A percentile compares a stretch with the other conserved stretches of the same genome.
Evolutionary conservation across 2,329 filamentous ascomycete genomes (phyloP).

Genomic region (Fusarium sp.): DNA sequence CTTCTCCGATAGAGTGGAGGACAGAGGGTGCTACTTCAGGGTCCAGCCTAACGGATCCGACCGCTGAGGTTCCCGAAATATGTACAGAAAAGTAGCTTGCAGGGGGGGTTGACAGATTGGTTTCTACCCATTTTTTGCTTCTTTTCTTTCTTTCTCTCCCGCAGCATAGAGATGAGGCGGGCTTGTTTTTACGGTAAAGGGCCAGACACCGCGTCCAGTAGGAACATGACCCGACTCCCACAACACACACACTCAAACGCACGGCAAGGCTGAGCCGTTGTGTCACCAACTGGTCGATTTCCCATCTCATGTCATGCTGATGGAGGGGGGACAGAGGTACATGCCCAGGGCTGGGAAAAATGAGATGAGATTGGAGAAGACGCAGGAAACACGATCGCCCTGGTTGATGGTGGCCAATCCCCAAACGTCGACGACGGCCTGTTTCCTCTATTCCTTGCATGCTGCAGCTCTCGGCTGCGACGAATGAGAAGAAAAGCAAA

Average conservation of each 20-base stretch:
- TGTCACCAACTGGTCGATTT: slow-evolving; percentile 21
- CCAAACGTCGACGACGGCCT: slow-evolving; percentile 19
- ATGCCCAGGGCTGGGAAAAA: slow-evolving; percentile 10
- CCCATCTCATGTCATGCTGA: slow-evolving; percentile 13
- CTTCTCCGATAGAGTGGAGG: slow-evolving; percentile 18
- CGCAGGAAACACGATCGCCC: slow-evolving; percentile 23
- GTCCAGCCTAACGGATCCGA: slow-evolving; percentile 28
- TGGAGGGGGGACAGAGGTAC: neutral
- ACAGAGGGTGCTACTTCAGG: slow-evolving; percentile 12
- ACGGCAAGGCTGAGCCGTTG: slow-evolving; percentile 30
- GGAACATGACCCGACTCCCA: slow-evolving; percentile 28
- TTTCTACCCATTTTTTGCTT: slow-evolving; percentile 10
- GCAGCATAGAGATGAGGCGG: neutral
- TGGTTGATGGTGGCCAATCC: slow-evolving; percentile 35
- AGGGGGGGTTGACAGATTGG: slow-evolving; percentile 6
- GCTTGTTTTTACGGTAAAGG: slow-evolving; percentile 4
- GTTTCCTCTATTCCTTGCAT: slow-evolving; percentile 39
- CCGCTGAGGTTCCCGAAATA: slow-evolving; percentile 18
- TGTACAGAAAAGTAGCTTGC: slow-evolving; percentile 17
- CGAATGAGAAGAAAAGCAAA: slow-evolving; percentile 24
- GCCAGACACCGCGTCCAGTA: slow-evolving; percentile 18
- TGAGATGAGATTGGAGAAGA: slow-evolving; percentile 29
- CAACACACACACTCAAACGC: neutral
- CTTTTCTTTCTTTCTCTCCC: neutral
- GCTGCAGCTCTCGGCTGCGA: slow-evolving; percentile 30